Percentiles rank a stretch among this genome's conserved stretches.
Conservation (phyloP, 768 basidiomycete species). For the Tephrocybe sp. region DNA sequence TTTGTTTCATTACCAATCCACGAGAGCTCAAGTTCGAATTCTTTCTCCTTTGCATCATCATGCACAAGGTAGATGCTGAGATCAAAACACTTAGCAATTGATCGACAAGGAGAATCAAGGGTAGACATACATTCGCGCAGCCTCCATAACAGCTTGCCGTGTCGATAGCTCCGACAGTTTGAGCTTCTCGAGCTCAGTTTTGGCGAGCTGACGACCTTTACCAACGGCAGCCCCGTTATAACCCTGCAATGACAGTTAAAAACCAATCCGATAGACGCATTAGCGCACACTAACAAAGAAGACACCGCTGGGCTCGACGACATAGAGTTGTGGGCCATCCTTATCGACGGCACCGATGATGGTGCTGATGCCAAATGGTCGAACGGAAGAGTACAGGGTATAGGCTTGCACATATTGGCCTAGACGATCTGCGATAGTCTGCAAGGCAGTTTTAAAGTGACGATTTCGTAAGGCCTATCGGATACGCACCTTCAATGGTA, state of each 20-base stretch:
- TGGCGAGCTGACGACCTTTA: slow-evolving; percentile 96
- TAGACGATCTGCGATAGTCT: slow-evolving; percentile 65
- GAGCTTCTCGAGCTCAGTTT: slow-evolving; percentile 97
- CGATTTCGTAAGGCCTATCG: not conserved
- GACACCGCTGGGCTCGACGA: slow-evolving; percentile 93
- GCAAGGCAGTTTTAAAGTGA: not conserved
- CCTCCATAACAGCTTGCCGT: slow-evolving; percentile 86
- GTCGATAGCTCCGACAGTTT: slow-evolving; percentile 77
- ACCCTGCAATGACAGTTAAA: slow-evolving; percentile 48
- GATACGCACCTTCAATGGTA: slow-evolving; percentile 68
- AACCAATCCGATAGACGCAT: not conserved
- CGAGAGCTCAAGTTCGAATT: slow-evolving; percentile 96
- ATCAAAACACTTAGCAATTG: not conserved
- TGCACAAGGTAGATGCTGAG: slow-evolving; percentile 93
- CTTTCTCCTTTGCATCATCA: slow-evolving; percentile 97
- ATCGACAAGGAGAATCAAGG: not conserved
- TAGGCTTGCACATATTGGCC: slow-evolving; percentile 92
- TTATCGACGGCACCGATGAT: slow-evolving; percentile 90
- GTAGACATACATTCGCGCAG: slow-evolving; percentile 84
- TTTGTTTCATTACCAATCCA: slow-evolving; percentile 91
- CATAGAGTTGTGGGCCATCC: slow-evolving; percentile 79
- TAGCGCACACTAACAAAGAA: slow-evolving; percentile 61
- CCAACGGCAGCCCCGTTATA: slow-evolving; percentile 97
- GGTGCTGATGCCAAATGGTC: slow-evolving; percentile 94
- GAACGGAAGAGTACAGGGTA: slow-evolving; percentile 96